Base-by-base conservation (phyloP, 306 rosid species). In the Bauhinia variegata region DNA sequence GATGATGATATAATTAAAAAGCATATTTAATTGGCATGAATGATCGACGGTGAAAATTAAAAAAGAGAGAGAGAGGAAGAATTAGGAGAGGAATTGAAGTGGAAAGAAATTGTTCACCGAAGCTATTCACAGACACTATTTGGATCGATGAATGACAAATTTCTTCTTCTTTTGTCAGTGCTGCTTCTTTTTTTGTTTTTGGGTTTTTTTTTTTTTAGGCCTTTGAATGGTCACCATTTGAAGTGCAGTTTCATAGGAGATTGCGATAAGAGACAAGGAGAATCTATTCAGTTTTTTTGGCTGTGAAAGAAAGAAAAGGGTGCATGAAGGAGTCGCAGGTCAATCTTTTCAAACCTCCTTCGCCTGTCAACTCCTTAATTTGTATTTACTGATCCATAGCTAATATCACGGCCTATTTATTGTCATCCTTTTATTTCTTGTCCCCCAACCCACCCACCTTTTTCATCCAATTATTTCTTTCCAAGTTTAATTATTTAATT, bases 271-370 rank as follows among this genome's bases (percentile, higher is more conserved):
- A 74, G 65, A 64, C 64, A 61, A 57, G 72, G 72, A 67, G 76
- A 74, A 73, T 73, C 75, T 63, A 72, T 68, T 72, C n/a, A 12
- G 33, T 28, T 34, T 37, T 49, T 60, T 37, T 47, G 38, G 69
- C 57, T 46, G 44, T 15, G 44, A 63, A 36, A 5, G 31, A 18
- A 23, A 33, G 28, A 17, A 75, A 50, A 60, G 76, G 67, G 75
- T 68, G 82, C 82, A 77, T 72, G 84, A 68, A 61, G 68, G 77
- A 78, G 80, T 79, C 76, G 34, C 85, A 83, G 87, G 87, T 84
- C 92, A 86, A 86, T 80, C 83, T 84, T 82, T 82, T 84, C 68
- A 80, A 77, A 49, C 70, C 67, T 47, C 37, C 71, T 56, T 78
- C 70, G 72, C 75, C 74, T 75, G 86, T 87, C 89, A 75, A 75